Evolutionary conservation across 1,284 basidiomycete genomes (phyloP).

Genomic region (Cryptococcus hybrid): DNA sequence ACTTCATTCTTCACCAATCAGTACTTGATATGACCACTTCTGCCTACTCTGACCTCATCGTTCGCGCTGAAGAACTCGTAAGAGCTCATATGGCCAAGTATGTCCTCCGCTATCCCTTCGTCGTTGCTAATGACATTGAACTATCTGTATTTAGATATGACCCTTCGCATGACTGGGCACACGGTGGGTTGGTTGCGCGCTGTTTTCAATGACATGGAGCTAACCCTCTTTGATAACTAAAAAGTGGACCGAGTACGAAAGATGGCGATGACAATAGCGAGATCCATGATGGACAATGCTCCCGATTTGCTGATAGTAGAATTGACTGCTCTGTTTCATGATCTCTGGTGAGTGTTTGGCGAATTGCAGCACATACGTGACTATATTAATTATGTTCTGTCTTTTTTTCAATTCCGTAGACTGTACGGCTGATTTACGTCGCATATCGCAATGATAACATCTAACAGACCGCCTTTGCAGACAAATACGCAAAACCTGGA

Average conservation of each 20-base stretch:
- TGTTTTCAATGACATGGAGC: neutral
- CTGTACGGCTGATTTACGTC: neutral
- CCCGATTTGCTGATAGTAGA: slow-evolving; percentile 71
- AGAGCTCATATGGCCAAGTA: slow-evolving; percentile 66
- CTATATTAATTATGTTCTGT: neutral
- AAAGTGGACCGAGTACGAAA: slow-evolving; percentile 76
- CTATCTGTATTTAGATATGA: slow-evolving; percentile 60
- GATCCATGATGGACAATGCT: slow-evolving; percentile 42
- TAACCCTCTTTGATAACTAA: slow-evolving; percentile 45
- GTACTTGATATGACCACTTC: neutral
- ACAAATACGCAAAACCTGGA: slow-evolving; percentile 33
- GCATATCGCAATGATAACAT: neutral
- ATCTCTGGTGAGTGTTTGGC: slow-evolving; percentile 48
- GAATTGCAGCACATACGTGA: neutral
- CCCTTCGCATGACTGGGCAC: slow-evolving; percentile 83
- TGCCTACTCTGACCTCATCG: slow-evolving; percentile 47
- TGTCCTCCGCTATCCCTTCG: neutral
- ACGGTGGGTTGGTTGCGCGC: slow-evolving; percentile 59
- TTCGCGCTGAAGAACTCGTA: slow-evolving; percentile 69
- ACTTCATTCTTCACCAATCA: neutral
- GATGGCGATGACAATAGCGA: slow-evolving; percentile 68
- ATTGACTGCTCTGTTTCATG: slow-evolving; percentile 82
- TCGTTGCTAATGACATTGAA: neutral
- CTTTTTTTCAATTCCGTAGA: slow-evolving; percentile 5
- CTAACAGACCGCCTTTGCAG: slow-evolving; percentile 11